Conservation (phyloP, 1,284 basidiomycete species). For the Apiotrichum laibachii region DNA sequence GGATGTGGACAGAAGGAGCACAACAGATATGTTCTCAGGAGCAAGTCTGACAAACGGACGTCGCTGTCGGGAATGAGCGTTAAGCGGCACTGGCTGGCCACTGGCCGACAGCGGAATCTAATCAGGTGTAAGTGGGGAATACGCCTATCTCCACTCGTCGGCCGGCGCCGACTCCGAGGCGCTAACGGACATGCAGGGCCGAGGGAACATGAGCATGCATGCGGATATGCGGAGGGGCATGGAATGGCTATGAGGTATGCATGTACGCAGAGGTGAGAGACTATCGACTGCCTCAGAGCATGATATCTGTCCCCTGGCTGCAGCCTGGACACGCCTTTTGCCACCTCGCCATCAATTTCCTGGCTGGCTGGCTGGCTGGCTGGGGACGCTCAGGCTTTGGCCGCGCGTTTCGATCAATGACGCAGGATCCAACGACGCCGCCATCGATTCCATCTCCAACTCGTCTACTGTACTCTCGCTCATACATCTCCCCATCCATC, state of each 20-base stretch:
- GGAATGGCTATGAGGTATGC: neutral
- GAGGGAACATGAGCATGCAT: neutral
- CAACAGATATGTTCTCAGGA: neutral
- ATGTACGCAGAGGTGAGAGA: too few species aligned
- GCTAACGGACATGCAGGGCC: neutral
- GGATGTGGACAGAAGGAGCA: neutral
- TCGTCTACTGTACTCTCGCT: neutral
- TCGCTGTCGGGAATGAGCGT: slow-evolving; percentile 2
- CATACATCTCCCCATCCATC: neutral
- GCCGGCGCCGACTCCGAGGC: slow-evolving; percentile 3
- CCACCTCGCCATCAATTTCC: too few species aligned
- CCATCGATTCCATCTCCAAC: too few species aligned
- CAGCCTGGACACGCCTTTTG: too few species aligned
- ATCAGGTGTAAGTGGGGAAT: neutral
- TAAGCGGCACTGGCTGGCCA: neutral
- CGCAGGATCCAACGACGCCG: too few species aligned
- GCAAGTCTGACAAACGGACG: neutral
- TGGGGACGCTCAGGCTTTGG: too few species aligned
- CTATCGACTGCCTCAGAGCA: too few species aligned
- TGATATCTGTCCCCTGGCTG: too few species aligned
- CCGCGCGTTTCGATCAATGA: too few species aligned
- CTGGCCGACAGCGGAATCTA: too few species aligned
- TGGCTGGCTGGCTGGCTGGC: too few species aligned
- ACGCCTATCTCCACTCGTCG: neutral
- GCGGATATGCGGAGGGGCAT: neutral